Conservation (phyloP, 805 yeast species). For the Ogataea dorogensis region DNA sequence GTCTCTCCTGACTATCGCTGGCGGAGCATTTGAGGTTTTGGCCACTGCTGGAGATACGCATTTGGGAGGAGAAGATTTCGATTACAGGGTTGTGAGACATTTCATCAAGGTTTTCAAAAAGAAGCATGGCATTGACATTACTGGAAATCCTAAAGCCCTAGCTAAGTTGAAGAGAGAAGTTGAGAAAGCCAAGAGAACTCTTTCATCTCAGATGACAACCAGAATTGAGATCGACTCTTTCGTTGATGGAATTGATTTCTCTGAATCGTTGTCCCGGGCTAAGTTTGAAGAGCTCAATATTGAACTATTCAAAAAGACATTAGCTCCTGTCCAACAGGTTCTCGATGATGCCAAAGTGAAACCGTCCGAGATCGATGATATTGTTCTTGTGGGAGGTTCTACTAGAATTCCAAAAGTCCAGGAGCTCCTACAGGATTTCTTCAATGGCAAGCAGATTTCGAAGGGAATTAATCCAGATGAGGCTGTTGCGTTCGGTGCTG, state of each 20-base stretch:
- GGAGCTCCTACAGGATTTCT: constrained; percentile 84
- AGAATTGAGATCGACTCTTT: constrained; percentile 96
- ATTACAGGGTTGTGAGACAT: constrained; percentile 78
- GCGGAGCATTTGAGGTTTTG: constrained; percentile 77
- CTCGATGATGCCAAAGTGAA: constrained; percentile 88
- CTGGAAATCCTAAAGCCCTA: constrained; percentile 79
- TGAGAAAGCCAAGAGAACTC: constrained; percentile 96
- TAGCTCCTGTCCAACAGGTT: constrained; percentile 95
- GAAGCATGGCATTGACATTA: constrained; percentile 83
- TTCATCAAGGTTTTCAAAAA: constrained; percentile 86
- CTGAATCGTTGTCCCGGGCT: constrained; percentile 94
- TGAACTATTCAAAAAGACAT: constrained; percentile 88
- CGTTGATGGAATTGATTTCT: constrained; percentile 91
- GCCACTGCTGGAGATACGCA: constrained; percentile 85
- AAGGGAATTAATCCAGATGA: constrained; percentile 99
- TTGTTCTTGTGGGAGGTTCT: constrained; percentile 98
- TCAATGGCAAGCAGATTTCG: constrained; percentile 92
- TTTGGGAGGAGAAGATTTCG: constrained; percentile 85
- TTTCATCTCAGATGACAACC: constrained; percentile 93
- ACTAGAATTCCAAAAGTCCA: constrained; percentile 99
- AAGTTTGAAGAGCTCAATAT: constrained; percentile 95
- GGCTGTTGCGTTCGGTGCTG: constrained; percentile 99
- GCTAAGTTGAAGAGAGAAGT: constrained; percentile 96
- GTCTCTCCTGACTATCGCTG: constrained; percentile 73
- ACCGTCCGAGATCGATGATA: constrained; percentile 86